Conservation (phyloP, 176 grass and related monocot species). For the Aegilops speltoides region DNA sequence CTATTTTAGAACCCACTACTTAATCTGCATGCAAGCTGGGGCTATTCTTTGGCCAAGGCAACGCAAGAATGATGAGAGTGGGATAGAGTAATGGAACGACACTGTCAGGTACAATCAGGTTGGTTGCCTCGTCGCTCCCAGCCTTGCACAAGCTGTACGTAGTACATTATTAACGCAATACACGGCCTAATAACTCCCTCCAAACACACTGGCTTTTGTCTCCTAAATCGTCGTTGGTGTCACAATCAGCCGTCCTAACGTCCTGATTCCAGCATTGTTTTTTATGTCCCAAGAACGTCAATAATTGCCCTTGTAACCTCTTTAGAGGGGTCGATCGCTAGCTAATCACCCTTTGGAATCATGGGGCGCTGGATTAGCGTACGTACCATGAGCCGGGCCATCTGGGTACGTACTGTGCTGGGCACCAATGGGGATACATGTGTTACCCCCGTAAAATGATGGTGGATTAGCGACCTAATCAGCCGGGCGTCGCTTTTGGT, state of each 20-base stretch:
- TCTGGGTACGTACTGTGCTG: neutral
- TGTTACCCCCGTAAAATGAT: neutral
- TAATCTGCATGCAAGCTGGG: neutral
- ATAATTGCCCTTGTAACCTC: conserved; percentile 25
- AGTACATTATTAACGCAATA: neutral
- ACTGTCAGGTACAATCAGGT: conserved; percentile 20
- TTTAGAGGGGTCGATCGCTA: neutral
- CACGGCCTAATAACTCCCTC: conserved; percentile 18
- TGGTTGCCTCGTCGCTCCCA: conserved; percentile 18
- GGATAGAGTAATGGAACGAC: neutral
- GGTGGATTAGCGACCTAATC: conserved; percentile 21
- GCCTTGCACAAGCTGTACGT: conserved; percentile 35
- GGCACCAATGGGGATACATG: neutral
- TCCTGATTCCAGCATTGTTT: neutral
- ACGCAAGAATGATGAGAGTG: neutral
- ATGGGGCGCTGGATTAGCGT: neutral
- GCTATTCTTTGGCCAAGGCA: neutral
- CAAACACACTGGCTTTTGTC: neutral
- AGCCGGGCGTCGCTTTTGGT: neutral
- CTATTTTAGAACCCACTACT: neutral
- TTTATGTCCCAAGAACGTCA: neutral
- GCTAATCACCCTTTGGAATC: neutral
- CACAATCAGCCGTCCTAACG: conserved; percentile 19
- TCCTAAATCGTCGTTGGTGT: neutral
- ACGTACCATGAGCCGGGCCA: neutral